These are phyloP conservation scores for Luzula sylvatica DNA, from an alignment of 176 grass and related monocot genomes.

Conservation along the genomic window DNA sequence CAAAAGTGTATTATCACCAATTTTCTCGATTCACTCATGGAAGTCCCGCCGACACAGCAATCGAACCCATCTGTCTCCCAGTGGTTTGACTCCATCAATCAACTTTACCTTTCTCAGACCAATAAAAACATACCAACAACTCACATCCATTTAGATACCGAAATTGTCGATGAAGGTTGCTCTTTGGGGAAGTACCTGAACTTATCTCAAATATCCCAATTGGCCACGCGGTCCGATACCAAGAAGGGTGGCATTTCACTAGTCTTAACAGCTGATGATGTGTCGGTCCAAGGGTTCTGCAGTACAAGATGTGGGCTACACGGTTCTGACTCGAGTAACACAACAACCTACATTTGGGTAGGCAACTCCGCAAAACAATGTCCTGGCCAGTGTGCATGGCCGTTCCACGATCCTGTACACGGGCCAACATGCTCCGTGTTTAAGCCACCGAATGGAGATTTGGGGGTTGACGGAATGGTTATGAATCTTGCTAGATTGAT, in stretches of 20 bases:
- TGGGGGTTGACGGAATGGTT: constrained; percentile 36
- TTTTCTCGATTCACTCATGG: constrained; percentile 41
- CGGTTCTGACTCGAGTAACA: constrained; percentile 11
- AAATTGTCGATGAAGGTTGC: constrained; percentile 28
- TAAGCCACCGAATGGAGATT: constrained; percentile 32
- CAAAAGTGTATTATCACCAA: constrained; percentile 59
- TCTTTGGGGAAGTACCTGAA: constrained; percentile 34
- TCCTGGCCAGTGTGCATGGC: constrained; percentile 60
- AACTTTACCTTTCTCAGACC: constrained; percentile 24
- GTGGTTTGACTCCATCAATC: constrained; percentile 37
- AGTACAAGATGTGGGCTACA: constrained; percentile 33
- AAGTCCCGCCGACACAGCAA: background rate
- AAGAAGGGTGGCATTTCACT: constrained; percentile 26
- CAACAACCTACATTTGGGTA: constrained; percentile 34
- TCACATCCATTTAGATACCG: constrained; percentile 14
- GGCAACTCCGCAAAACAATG: constrained; percentile 36
- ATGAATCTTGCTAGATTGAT: constrained; percentile 35
- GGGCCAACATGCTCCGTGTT: constrained; percentile 27
- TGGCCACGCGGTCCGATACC: constrained; percentile 12
- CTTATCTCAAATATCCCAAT: constrained; percentile 25
- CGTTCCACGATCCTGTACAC: constrained; percentile 32
- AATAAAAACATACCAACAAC: background rate
- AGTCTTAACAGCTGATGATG: constrained; percentile 48
- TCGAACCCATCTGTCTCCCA: constrained; percentile 29
- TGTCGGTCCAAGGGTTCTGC: constrained; percentile 53